Evolutionary conservation across 2,329 filamentous ascomycete genomes (phyloP).

Genomic region (Fusarium chlamydosporum): DNA sequence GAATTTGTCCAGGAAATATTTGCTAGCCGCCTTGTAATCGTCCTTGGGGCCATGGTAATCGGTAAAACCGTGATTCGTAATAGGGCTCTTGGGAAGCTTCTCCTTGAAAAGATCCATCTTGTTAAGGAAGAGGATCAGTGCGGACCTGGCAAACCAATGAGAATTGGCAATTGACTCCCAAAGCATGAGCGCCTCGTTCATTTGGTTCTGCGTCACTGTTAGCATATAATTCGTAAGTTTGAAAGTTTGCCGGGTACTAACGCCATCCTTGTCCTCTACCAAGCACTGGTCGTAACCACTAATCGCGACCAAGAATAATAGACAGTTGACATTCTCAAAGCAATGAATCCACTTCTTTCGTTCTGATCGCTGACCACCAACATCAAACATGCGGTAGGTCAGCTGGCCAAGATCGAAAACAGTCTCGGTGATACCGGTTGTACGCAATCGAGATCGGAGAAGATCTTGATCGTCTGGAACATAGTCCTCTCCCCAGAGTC

Average conservation of each 20-base stretch:
- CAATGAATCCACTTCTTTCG: constrained; percentile 98
- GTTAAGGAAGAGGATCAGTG: constrained; percentile 87
- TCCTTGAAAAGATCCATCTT: constrained; percentile 89
- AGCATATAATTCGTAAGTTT: constrained; percentile 19
- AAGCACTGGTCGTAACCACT: constrained; percentile 97
- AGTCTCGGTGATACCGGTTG: constrained; percentile 96
- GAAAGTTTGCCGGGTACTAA: constrained; percentile 64
- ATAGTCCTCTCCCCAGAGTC: constrained; percentile 82
- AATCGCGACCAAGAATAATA: constrained; percentile 94
- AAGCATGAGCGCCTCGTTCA: constrained; percentile 89
- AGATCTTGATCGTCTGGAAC: constrained; percentile 95
- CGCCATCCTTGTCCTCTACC: constrained; percentile 95
- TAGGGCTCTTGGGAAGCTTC: constrained; percentile 78
- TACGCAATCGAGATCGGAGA: constrained; percentile 88
- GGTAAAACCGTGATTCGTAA: constrained; percentile 80
- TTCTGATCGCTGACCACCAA: constrained; percentile 91
- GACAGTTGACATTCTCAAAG: constrained; percentile 92
- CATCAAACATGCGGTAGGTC: constrained; percentile 97
- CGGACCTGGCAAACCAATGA: constrained; percentile 86
- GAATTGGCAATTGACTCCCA: constrained; percentile 90
- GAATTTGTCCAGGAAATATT: constrained; percentile 88
- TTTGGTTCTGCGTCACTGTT: constrained; percentile 78
- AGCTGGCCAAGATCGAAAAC: constrained; percentile 92
- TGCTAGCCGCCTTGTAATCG: constrained; percentile 80
- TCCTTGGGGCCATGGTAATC: constrained; percentile 81